Base-by-base conservation (phyloP, 2,329 filamentous ascomycete genomes). In the Cytospora piceicola region DNA sequence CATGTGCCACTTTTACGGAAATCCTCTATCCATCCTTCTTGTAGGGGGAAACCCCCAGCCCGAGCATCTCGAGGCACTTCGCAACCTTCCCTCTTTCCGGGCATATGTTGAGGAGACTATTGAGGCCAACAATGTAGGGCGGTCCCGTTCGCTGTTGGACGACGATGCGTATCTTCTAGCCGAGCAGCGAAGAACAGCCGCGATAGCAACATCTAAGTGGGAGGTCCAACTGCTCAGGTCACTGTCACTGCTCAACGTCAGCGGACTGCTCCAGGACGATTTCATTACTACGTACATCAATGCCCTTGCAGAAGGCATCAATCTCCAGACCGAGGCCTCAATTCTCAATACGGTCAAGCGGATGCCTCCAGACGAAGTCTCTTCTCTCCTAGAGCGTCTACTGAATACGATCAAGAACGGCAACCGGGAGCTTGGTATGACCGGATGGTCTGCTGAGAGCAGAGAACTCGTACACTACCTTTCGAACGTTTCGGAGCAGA, bases 1-100 rank as follows among this genome's bases (percentile, higher is more conserved):
- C 73, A 94, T 96, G 91, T 92, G 89, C 65, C 90, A 93, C 74
- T 94, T 92, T 73, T 94, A 92, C 71, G 90, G 90, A 49, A 94
- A 93, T 70, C 86, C 90, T 0, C 79, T 93, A 4, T 92, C 88
- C 67, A 75, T 92, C 4, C 82, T 94, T 39, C 76, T 88, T 12
- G 77, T 72, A 54, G 69, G 75, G 8, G 65, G 72, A 20, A 69
- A 73, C 1, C 69, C 92, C 0, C 82, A 89, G 59, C 71, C 78
- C 1, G 85, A 90, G 67, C 89, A 92, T 69, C 75, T 90, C 9
- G 86, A 92, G 70, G 88, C 89, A 14, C 76, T 91, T 9, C 85
- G 91, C 42, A 89, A 85, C 65, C 77, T 92, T 22, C 82, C 85
- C 2, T 94, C 92, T 2, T 94, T 94, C 71, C 85, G 82, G 61